Percentiles rank a stretch among this genome's conserved stretches.
These are phyloP conservation scores for Chimonanthus salicifolius DNA, from an alignment of 164 flowering plant species.

Conservation along the genomic window DNA sequence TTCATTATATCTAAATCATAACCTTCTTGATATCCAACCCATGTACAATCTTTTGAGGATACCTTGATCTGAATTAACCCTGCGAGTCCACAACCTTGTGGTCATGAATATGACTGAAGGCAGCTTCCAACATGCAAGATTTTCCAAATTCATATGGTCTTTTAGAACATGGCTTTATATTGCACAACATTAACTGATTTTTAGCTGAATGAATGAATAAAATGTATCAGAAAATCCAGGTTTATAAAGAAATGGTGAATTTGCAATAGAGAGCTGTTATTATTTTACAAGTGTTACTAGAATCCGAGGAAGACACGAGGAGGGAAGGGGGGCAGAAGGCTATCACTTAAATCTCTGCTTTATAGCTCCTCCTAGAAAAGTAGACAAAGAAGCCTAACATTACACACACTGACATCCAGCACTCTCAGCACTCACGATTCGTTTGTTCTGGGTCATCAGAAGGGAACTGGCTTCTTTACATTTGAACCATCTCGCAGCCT, in stretches of 20 bases:
- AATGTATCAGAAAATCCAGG: not conserved
- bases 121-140: not conserved
- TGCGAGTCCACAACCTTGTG: too few relatives aligned
- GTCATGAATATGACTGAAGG: not conserved
- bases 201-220: not conserved
- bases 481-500: constrained; percentile 39
- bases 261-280: not conserved
- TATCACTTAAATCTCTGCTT: not conserved
- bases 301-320: not conserved
- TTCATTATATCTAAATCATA: too few relatives aligned
- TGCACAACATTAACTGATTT: not conserved
- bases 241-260: not conserved
- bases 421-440: constrained; percentile 28
- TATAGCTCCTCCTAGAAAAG: not conserved
- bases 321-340: not conserved
- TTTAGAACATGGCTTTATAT: too few relatives aligned
- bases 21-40: too few relatives aligned
- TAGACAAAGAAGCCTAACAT: not conserved
- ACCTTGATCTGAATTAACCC: too few relatives aligned
- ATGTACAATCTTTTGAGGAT: too few relatives aligned
- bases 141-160: not conserved
- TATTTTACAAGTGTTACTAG: not conserved
- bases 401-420: constrained; percentile 51
- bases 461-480: constrained; percentile 53
- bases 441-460: constrained; percentile 41